phyloP scores from a whole-genome alignment of 805 yeast species.

The Myxozyma udenii region DNA sequence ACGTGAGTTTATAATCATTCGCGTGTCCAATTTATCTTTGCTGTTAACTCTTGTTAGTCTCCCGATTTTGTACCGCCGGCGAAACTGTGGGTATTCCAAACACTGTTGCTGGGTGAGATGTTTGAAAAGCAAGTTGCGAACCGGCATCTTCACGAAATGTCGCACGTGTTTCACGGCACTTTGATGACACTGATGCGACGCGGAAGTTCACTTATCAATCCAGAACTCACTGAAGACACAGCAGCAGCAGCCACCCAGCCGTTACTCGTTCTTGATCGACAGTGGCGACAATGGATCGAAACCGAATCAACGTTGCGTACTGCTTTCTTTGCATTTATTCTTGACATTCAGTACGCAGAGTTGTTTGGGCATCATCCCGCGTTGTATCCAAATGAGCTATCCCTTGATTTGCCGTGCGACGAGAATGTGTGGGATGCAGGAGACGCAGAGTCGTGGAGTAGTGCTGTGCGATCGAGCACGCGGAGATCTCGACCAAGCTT shows the following conservation, averaged over 20 bases:
- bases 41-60: conserved; percentile 24
- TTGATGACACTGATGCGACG: conserved; percentile 33
- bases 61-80: conserved; percentile 33
- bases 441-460: conserved; percentile 18
- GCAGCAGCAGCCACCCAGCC: conserved; percentile 23
- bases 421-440: conserved; percentile 47
- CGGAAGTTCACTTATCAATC: conserved; percentile 25
- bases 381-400: conserved; percentile 45
- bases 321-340: conserved; percentile 43
- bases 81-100: conserved; percentile 34
- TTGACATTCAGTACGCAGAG: conserved; percentile 44
- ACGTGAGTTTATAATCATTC: conserved; percentile 1
- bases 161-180: conserved; percentile 37
- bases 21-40: neutral
- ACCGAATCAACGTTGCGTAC: conserved; percentile 45
- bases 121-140: conserved; percentile 34
- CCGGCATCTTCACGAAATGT: conserved; percentile 34
- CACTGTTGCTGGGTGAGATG: conserved; percentile 33
- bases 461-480: conserved; percentile 2
- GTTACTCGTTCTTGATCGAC: conserved; percentile 22
- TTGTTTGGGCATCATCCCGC: conserved; percentile 39
- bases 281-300: conserved; percentile 48
- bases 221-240: conserved; percentile 19
- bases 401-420: conserved; percentile 46
- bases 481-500: conserved; percentile 9